Percentiles rank a stretch among this genome's conserved stretches.
phyloP scores from a whole-genome alignment of 2,329 filamentous ascomycete genomes.

The Botrytis hyacinthi region DNA sequence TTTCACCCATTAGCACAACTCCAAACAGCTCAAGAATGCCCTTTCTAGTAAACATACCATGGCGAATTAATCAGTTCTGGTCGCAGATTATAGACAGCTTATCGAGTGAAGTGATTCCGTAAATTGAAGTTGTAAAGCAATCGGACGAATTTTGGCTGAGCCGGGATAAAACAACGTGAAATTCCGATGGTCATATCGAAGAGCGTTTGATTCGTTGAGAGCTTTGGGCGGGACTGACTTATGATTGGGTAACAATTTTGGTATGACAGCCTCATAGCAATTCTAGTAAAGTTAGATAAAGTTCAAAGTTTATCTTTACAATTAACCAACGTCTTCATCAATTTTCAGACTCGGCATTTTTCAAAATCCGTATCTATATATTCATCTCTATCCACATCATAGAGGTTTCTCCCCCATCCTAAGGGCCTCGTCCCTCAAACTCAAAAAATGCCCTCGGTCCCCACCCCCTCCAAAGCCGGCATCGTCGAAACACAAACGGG shows the following conservation, averaged over 20 bases:
- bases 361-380: background rate
- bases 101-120: constrained; percentile 15
- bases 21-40: too few species aligned
- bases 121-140: constrained; percentile 14
- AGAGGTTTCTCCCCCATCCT: background rate
- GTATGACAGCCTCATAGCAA: constrained; percentile 1
- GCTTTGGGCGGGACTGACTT: background rate
- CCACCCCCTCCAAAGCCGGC: constrained; percentile 58
- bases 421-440: constrained; percentile 1
- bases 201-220: constrained; percentile 9
- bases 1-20: constrained; percentile 3
- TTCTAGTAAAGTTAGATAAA: background rate
- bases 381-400: background rate
- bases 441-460: constrained; percentile 41
- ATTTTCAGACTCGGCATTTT: background rate
- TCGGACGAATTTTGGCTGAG: constrained; percentile 19
- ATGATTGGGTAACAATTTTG: background rate
- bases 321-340: too few species aligned
- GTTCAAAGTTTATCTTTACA: background rate
- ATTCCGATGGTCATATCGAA: constrained; percentile 19
- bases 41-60: constrained; percentile 8
- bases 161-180: constrained; percentile 18
- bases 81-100: constrained; percentile 16
- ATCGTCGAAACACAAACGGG: constrained; percentile 75
- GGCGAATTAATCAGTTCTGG: constrained; percentile 5